Percentiles rank a stretch among this genome's conserved stretches.
These are phyloP conservation scores for Jaltomata sinuosa DNA, from an alignment of 257 asterid species.

Conservation along the genomic window DNA sequence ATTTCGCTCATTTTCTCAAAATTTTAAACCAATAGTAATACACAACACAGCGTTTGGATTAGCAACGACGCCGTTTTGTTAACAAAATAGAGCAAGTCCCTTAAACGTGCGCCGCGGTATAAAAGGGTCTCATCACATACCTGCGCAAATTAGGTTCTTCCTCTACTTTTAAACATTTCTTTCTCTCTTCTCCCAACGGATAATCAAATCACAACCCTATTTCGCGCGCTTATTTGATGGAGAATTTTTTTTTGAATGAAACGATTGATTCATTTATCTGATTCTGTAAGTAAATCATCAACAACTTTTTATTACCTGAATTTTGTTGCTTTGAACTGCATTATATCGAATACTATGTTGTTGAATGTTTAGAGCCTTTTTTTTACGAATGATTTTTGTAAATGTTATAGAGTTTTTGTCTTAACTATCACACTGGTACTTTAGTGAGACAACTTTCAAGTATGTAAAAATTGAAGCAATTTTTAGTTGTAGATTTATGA, in stretches of 20 bases:
- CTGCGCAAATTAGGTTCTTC: constrained; percentile 87
- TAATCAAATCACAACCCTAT: neutral
- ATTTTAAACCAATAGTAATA: too few relatives aligned
- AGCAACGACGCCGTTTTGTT: neutral
- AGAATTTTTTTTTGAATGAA: neutral
- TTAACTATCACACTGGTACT: neutral
- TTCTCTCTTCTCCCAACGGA: neutral
- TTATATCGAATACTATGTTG: neutral
- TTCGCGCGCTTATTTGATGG: neutral
- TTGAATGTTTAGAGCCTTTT: neutral
- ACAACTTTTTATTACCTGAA: neutral
- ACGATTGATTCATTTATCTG: neutral
- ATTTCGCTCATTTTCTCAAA: too few relatives aligned
- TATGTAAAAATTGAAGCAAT: neutral
- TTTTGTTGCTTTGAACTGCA: neutral
- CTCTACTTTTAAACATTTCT: neutral
- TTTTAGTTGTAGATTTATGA: neutral
- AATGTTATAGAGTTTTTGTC: neutral
- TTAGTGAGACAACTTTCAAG: neutral
- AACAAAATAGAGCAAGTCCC: neutral
- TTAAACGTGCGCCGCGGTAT: constrained; percentile 51
- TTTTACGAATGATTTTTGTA: neutral
- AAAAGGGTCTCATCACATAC: constrained; percentile 12
- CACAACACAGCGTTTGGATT: too few relatives aligned
- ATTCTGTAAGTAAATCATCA: neutral